Evolutionary conservation across 2,329 filamentous ascomycete species (phyloP).

Genomic region (Hypoxylon sp.): DNA sequence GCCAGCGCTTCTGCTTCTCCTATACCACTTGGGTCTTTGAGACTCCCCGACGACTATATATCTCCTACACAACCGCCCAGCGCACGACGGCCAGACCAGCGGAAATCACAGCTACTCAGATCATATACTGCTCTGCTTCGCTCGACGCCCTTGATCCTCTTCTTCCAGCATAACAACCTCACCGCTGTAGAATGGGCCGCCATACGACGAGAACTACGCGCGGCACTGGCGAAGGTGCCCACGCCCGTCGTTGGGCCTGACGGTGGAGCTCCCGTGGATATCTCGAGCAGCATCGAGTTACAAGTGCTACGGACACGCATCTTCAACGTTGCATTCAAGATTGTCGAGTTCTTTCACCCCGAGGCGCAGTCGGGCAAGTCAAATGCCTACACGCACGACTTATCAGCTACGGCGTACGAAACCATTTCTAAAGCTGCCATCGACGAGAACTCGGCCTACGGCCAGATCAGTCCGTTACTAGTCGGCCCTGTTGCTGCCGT

Average conservation of each 20-base stretch:
- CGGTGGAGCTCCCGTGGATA: constrained; percentile 59
- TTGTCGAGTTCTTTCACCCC: constrained; percentile 85
- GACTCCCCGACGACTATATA: constrained; percentile 63
- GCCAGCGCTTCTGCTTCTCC: constrained; percentile 46
- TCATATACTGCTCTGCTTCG: constrained; percentile 91
- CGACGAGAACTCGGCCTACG: constrained; percentile 61
- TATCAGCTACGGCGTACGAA: constrained; percentile 68
- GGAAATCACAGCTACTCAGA: constrained; percentile 89
- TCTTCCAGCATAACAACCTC: constrained; percentile 82
- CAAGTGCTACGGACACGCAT: constrained; percentile 92
- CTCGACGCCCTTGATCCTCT: constrained; percentile 85
- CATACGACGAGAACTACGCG: constrained; percentile 77
- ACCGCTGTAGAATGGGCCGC: constrained; percentile 81
- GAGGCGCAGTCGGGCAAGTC: constrained; percentile 56
- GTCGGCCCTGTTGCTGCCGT: constrained; percentile 85
- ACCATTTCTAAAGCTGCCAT: constrained; percentile 58
- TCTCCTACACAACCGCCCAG: constrained; percentile 87
- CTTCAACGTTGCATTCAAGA: constrained; percentile 84
- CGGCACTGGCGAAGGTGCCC: constrained; percentile 62
- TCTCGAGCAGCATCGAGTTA: constrained; percentile 77
- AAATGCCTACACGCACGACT: constrained; percentile 65
- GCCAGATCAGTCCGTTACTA: constrained; percentile 80
- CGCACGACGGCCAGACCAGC: constrained; percentile 85
- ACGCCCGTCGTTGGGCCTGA: constrained; percentile 54
- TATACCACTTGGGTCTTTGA: constrained; percentile 48